Evolutionary conservation across 2,329 filamentous ascomycete genomes (phyloP).

Genomic region (Acarospora socialis): DNA sequence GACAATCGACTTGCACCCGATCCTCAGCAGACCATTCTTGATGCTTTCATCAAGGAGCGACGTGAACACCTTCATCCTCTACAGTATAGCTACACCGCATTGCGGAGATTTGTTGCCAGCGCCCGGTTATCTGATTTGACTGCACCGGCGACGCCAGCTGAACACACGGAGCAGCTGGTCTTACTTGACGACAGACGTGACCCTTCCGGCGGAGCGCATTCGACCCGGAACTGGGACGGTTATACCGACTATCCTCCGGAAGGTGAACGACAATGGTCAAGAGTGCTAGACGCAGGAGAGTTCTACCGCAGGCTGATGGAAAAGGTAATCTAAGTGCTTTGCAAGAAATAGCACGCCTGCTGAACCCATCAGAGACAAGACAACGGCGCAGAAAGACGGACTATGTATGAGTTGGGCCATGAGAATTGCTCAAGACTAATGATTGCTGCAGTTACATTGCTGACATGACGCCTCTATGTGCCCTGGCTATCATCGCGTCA

Average conservation of each 20-base stretch:
- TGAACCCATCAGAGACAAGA: not conserved
- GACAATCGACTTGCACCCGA: not conserved
- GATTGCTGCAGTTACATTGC: constrained; percentile 2
- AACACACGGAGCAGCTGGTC: not conserved
- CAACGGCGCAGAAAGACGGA: not conserved
- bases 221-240: constrained; percentile 1
- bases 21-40: not conserved
- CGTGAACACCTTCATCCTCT: not conserved
- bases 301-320: constrained; percentile 1
- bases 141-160: not conserved
- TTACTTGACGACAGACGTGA: constrained; percentile 4
- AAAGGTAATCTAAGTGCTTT: not conserved
- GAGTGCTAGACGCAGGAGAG: constrained; percentile 1
- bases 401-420: not conserved
- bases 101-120: not conserved
- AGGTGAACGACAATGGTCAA: not conserved
- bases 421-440: not conserved
- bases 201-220: not conserved
- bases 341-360: not conserved
- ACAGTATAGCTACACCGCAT: not conserved
- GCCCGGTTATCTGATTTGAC: not conserved
- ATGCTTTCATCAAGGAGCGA: not conserved
- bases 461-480: constrained; percentile 3
- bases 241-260: constrained; percentile 3
- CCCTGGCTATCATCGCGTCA: constrained; percentile 1